A percentile compares a stretch with the other conserved stretches of the same genome.
Conservation (phyloP, 768 basidiomycete species). For the Hebeloma cylindrosporum region DNA sequence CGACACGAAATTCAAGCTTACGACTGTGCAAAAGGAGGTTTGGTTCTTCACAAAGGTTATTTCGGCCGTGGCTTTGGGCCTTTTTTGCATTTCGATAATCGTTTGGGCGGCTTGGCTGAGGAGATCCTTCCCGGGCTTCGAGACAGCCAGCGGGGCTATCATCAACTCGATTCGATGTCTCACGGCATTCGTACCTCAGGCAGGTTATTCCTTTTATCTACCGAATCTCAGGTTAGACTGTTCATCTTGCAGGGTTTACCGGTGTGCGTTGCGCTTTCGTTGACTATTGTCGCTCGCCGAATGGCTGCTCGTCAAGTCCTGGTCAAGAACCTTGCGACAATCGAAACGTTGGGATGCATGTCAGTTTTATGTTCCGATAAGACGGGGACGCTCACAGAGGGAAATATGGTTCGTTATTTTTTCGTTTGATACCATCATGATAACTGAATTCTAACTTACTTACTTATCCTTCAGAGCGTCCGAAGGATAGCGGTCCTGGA, state of each 20-base stretch:
- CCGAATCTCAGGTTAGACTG: not conserved
- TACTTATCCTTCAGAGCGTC: slow-evolving; percentile 1
- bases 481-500: slow-evolving; percentile 1
- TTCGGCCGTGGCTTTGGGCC: slow-evolving; percentile 37
- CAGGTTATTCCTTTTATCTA: slow-evolving; percentile 14
- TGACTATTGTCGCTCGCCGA: slow-evolving; percentile 49
- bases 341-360: slow-evolving; percentile 54
- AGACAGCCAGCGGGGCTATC: slow-evolving; percentile 34
- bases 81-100: slow-evolving; percentile 42
- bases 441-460: not conserved
- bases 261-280: slow-evolving; percentile 47
- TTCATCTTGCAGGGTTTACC: slow-evolving; percentile 32
- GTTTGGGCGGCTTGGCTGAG: slow-evolving; percentile 44
- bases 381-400: slow-evolving; percentile 51
- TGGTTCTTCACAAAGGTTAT: slow-evolving; percentile 56
- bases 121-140: slow-evolving; percentile 31
- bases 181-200: slow-evolving; percentile 44
- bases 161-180: slow-evolving; percentile 39
- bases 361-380: slow-evolving; percentile 57
- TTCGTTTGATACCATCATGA: not conserved
- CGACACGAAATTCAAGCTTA: slow-evolving; percentile 44
- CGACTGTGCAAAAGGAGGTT: slow-evolving; percentile 47
- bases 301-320: slow-evolving; percentile 38
- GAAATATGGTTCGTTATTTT: slow-evolving; percentile 20
- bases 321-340: slow-evolving; percentile 52